These are phyloP conservation scores for Xylaria telfairii DNA, from an alignment of 495 filamentous ascomycete species.

Conservation along the genomic window DNA sequence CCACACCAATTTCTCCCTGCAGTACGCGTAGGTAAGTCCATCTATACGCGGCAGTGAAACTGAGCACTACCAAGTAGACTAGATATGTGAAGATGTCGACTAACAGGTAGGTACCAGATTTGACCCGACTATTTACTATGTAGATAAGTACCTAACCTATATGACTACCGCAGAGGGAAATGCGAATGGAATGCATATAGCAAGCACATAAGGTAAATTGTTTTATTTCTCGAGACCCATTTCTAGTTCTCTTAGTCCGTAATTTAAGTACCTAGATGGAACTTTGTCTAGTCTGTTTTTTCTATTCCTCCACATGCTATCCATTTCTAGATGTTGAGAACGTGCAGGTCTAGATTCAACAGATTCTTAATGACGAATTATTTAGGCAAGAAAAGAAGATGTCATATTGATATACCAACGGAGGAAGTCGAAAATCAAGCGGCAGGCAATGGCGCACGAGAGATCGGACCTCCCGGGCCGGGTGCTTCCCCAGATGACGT, in stretches of 20 bases:
- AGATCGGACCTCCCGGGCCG: constrained; percentile 42
- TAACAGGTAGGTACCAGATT: neutral
- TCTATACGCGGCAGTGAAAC: neutral
- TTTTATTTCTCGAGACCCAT: neutral
- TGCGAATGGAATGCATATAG: neutral
- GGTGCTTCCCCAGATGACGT: constrained; percentile 62
- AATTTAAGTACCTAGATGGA: neutral
- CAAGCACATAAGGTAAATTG: neutral
- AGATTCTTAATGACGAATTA: neutral
- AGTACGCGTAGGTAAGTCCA: neutral
- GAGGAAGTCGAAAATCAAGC: neutral
- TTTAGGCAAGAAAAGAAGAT: neutral
- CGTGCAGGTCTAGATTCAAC: neutral
- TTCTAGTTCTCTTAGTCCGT: neutral
- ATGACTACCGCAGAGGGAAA: neutral
- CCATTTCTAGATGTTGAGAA: neutral
- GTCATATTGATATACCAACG: neutral
- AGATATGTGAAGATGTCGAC: neutral
- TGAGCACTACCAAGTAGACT: neutral
- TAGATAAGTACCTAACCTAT: too few relatives aligned
- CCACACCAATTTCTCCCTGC: neutral
- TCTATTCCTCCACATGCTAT: neutral
- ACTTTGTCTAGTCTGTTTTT: neutral
- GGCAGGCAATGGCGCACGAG: constrained; percentile 32
- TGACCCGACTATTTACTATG: neutral